These are phyloP conservation scores for Saturnispora kantuleensis DNA, from an alignment of 805 yeast species.

Conservation along the genomic window DNA sequence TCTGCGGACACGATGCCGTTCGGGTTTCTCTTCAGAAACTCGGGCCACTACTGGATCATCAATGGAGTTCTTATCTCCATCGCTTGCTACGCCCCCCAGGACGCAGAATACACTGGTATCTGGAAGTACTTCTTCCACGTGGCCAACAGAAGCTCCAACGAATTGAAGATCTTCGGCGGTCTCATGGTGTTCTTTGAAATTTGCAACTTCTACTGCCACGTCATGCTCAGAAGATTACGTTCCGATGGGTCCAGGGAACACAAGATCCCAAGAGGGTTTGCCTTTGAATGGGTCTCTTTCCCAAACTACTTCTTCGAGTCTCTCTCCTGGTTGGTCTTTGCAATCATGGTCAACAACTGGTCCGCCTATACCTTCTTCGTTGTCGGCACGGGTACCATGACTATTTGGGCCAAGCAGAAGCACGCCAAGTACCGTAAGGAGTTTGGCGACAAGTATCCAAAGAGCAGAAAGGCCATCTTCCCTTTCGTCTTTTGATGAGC, in stretches of 20 bases:
- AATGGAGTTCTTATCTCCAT: slow-evolving; percentile 48
- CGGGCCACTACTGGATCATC: slow-evolving; percentile 86
- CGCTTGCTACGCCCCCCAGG: slow-evolving; percentile 25
- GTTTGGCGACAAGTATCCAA: slow-evolving; percentile 73
- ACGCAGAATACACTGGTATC: slow-evolving; percentile 12
- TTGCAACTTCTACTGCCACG: slow-evolving; percentile 66
- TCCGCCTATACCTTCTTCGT: slow-evolving; percentile 60
- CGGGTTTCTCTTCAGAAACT: slow-evolving; percentile 77
- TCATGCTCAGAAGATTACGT: slow-evolving; percentile 52
- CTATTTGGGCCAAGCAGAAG: slow-evolving; percentile 82
- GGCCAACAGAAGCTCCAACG: slow-evolving; percentile 29
- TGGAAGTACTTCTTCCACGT: slow-evolving; percentile 34
- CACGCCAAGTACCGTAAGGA: slow-evolving; percentile 58
- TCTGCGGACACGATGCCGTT: slow-evolving; percentile 90
- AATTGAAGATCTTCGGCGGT: slow-evolving; percentile 28
- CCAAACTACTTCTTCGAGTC: slow-evolving; percentile 93
- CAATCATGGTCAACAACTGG: slow-evolving; percentile 69
- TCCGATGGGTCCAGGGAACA: slow-evolving; percentile 47
- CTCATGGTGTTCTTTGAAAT: slow-evolving; percentile 53
- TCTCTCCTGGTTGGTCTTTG: slow-evolving; percentile 61
- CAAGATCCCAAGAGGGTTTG: slow-evolving; percentile 73
- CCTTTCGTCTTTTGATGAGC: slow-evolving; percentile 53
- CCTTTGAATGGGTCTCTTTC: slow-evolving; percentile 71
- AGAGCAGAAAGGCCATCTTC: slow-evolving; percentile 64
- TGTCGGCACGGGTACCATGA: slow-evolving; percentile 78